A percentile compares a stretch with the other conserved stretches of the same genome.
Evolutionary conservation across 495 filamentous ascomycete species (phyloP).

Genomic region (Cenococcum geophilum): DNA sequence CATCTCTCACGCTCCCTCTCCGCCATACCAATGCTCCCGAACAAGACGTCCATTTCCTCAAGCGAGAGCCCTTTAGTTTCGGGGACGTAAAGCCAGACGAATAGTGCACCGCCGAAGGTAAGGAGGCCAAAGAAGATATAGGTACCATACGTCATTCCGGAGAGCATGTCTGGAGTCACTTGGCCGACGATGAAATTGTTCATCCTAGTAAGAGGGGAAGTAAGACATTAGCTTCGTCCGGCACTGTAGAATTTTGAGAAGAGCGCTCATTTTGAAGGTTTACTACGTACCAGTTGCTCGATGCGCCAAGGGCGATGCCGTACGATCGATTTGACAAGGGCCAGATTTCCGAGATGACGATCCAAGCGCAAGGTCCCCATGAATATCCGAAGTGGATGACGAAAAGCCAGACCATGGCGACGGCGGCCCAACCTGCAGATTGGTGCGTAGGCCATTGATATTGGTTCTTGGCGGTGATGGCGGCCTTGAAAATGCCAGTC

Average conservation of each 20-base stretch:
- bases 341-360: slow-evolving; percentile 66
- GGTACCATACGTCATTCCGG: slow-evolving; percentile 64
- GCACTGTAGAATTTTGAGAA: slow-evolving; percentile 1
- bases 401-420: slow-evolving; percentile 77
- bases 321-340: slow-evolving; percentile 66
- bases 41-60: slow-evolving; percentile 64
- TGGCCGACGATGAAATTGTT: slow-evolving; percentile 66
- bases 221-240: background rate
- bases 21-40: slow-evolving; percentile 45
- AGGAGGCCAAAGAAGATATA: slow-evolving; percentile 74
- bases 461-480: slow-evolving; percentile 61
- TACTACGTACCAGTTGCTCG: slow-evolving; percentile 40
- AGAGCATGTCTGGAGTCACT: slow-evolving; percentile 72
- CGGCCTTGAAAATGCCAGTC: slow-evolving; percentile 39
- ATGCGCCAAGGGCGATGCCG: slow-evolving; percentile 65
- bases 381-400: slow-evolving; percentile 75
- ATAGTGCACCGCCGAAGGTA: slow-evolving; percentile 57
- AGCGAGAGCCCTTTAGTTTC: slow-evolving; percentile 47
- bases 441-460: slow-evolving; percentile 52
- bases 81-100: slow-evolving; percentile 46
- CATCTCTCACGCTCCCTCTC: slow-evolving; percentile 27
- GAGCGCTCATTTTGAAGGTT: background rate
- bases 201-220: slow-evolving; percentile 45
- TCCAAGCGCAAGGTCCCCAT: slow-evolving; percentile 65
- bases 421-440: slow-evolving; percentile 69